Conservation (phyloP, 78 protist genomes). For the slime mould (Dictyostelium discoideum) region DNA sequence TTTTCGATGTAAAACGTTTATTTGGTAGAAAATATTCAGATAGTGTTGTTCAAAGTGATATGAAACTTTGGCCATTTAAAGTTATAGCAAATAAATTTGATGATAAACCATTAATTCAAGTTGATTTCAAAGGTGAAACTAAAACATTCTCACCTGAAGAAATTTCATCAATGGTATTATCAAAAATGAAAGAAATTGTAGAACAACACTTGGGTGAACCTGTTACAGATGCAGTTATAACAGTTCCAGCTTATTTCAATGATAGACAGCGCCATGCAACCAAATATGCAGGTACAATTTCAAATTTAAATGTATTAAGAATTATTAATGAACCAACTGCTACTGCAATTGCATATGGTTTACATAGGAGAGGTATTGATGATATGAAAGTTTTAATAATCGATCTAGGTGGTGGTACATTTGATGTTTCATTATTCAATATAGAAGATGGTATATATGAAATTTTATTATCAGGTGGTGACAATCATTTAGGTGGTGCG, state of each 20-base stretch:
- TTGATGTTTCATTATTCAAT: slow-evolving; percentile 95
- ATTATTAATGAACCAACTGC: slow-evolving; percentile 99
- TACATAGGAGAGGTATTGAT: slow-evolving; percentile 89
- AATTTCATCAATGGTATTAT: slow-evolving; percentile 93
- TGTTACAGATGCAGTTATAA: slow-evolving; percentile 91
- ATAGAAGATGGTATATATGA: slow-evolving; percentile 97
- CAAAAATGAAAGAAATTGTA: slow-evolving; percentile 95
- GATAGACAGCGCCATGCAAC: slow-evolving; percentile 98
- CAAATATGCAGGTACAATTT: slow-evolving; percentile 96
- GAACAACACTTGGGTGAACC: slow-evolving; percentile 90
- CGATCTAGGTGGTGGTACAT: slow-evolving; percentile 99
- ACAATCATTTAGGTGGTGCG: slow-evolving; percentile 99
- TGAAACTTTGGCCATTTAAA: slow-evolving; percentile 95
- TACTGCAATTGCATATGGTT: slow-evolving; percentile 99
- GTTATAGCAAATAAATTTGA: slow-evolving; percentile 49
- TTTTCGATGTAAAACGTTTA: slow-evolving; percentile 97
- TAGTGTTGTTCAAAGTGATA: slow-evolving; percentile 87
- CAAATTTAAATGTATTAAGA: slow-evolving; percentile 95
- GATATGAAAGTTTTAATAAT: slow-evolving; percentile 95
- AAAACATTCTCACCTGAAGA: slow-evolving; percentile 91
- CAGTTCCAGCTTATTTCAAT: slow-evolving; percentile 99
- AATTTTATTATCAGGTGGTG: slow-evolving; percentile 96
- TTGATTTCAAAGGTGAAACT: slow-evolving; percentile 85
- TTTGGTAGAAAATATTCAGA: slow-evolving; percentile 90
- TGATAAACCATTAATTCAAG: slow-evolving; percentile 82